Evolutionary conservation across 331 rosid genomes (phyloP), one percentile per base, ranked within the genome.

Genomic region (Prunus yedoensis): DNA sequence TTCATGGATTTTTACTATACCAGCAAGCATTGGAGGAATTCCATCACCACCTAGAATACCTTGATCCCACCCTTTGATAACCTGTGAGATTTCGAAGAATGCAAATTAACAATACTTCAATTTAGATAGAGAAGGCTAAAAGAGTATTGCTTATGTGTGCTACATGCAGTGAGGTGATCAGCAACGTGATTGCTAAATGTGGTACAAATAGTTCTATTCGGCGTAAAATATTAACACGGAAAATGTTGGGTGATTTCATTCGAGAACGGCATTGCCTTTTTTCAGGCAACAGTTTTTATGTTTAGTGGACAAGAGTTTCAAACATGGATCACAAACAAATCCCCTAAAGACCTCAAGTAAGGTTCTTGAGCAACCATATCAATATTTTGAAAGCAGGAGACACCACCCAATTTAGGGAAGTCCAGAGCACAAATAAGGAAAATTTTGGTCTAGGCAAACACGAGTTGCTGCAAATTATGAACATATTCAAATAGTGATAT

Each of bases 31-130:
- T 2, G 98, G 96, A 71, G 98, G 98, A 70, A 94, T 70, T 79
- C 97, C 98, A 76, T 88, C 95, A 28, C 89, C 95, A 64, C 98
- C 98, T 60, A 91, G 71, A 76, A 94, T 94, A 23, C 97, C 98
- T 80, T 85, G 91, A 83, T 91, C 97, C 98, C 98, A 94, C 75
- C 98, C 98, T 88, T 91, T 91, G 82, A 94, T 94, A 46, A 94
- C 98, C 98, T 90, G 84, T 18, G 53, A 62, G 20, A 11, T 9
- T 60, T 38, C 23, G 38, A 28, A 71, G 46, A 66, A 43, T 9
- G 21, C 38, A 35, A 35, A 35, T 35, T 35, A 35, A 35, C 41
- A 79, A 54, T 51, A 61, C 54, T 21, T 47, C 67, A 57, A 57
- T 25, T 9, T 41, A 41, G 41, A 35, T 35, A 35, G 8, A 35